phyloP scores from a whole-genome alignment of 2,329 filamentous ascomycete genomes.

The Penicillium thymicola region DNA sequence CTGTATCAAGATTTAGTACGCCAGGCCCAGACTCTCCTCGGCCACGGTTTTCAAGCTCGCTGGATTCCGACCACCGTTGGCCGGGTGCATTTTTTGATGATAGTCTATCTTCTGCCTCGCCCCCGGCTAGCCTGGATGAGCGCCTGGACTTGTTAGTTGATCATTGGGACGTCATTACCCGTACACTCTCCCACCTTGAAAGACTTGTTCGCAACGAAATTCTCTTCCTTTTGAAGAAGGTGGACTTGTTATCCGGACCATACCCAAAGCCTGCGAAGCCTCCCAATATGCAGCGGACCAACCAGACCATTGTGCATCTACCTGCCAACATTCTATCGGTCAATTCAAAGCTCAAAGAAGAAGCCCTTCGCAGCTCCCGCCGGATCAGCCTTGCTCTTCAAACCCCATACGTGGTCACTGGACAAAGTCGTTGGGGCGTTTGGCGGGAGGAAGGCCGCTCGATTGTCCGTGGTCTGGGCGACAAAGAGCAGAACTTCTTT shows the following conservation, averaged over 20 bases:
- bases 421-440: slow-evolving; percentile 58
- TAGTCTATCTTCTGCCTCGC: slow-evolving; percentile 44
- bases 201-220: slow-evolving; percentile 52
- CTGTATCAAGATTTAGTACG: slow-evolving; percentile 36
- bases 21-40: slow-evolving; percentile 33
- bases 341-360: slow-evolving; percentile 46
- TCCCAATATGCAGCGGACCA: slow-evolving; percentile 48
- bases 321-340: slow-evolving; percentile 48
- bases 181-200: slow-evolving; percentile 54
- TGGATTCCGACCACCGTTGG: slow-evolving; percentile 43
- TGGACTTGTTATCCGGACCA: slow-evolving; percentile 41
- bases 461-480: slow-evolving; percentile 53
- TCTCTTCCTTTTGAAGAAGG: slow-evolving; percentile 48
- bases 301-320: slow-evolving; percentile 50
- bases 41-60: slow-evolving; percentile 38
- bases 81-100: slow-evolving; percentile 38
- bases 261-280: slow-evolving; percentile 45
- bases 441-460: slow-evolving; percentile 61
- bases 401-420: slow-evolving; percentile 56
- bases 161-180: slow-evolving; percentile 58
- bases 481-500: slow-evolving; percentile 58
- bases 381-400: slow-evolving; percentile 54
- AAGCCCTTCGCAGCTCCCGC: slow-evolving; percentile 47
- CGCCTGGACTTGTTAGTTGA: slow-evolving; percentile 55
- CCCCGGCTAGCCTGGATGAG: slow-evolving; percentile 51